These are phyloP conservation scores for Paraconiothyrium brasiliense DNA, from an alignment of 2,329 filamentous ascomycete species.

Conservation along the genomic window DNA sequence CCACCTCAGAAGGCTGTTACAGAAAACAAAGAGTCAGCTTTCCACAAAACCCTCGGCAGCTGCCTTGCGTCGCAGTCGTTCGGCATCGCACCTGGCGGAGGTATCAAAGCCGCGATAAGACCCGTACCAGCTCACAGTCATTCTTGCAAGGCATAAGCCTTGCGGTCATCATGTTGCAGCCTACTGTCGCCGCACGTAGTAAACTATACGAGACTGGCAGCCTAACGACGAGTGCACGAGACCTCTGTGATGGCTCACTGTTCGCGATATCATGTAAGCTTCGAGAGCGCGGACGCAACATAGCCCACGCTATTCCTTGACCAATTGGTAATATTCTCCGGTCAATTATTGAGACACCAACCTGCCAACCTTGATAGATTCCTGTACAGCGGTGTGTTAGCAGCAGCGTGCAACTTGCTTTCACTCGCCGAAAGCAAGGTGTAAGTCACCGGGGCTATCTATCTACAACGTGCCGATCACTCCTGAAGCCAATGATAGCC, in stretches of 20 bases:
- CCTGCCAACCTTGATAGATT: background rate
- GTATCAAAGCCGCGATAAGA: background rate
- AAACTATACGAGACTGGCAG: background rate
- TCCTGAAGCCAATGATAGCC: background rate
- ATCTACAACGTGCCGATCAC: slow-evolving; percentile 10
- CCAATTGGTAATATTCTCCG: background rate
- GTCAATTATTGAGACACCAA: background rate
- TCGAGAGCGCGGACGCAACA: background rate
- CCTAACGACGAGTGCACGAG: background rate
- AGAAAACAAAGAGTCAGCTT: background rate
- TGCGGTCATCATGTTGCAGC: slow-evolving; percentile 1
- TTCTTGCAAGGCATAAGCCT: background rate
- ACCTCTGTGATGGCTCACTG: background rate
- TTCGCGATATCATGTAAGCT: background rate
- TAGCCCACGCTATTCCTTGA: background rate
- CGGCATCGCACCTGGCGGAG: background rate
- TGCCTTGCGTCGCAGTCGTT: background rate
- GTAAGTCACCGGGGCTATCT: slow-evolving; percentile 1
- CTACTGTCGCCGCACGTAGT: background rate
- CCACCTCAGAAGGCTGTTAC: background rate
- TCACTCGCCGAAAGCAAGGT: slow-evolving; percentile 4
- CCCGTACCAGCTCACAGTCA: background rate
- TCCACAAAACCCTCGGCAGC: background rate
- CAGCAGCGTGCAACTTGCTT: slow-evolving; percentile 6
- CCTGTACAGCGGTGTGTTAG: background rate